Evolutionary conservation across 768 basidiomycete species (phyloP).

Genomic region (Butyriboletus loyo): DNA sequence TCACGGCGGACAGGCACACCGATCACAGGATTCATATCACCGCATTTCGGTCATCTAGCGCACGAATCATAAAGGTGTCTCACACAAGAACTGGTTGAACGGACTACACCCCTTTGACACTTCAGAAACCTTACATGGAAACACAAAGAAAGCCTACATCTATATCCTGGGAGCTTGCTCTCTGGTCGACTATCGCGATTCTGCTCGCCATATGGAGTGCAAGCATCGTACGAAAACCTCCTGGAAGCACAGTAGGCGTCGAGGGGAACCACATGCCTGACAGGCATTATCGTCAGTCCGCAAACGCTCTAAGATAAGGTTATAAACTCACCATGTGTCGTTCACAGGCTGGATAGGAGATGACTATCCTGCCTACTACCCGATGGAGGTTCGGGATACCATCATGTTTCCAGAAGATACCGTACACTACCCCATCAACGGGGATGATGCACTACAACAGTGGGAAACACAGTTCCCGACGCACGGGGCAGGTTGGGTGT

Average conservation of each 20-base stretch:
- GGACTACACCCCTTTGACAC: neutral
- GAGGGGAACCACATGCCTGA: neutral
- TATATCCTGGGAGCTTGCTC: constrained; percentile 16
- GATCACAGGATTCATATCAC: neutral
- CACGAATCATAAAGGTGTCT: constrained; percentile 2
- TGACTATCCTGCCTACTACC: constrained; percentile 27
- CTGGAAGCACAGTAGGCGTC: neutral
- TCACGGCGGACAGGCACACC: neutral
- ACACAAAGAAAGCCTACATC: constrained; percentile 3
- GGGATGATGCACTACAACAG: constrained; percentile 17
- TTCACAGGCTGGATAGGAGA: constrained; percentile 24
- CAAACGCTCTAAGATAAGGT: neutral
- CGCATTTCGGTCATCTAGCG: neutral
- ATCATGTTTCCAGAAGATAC: constrained; percentile 29
- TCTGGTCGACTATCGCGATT: constrained; percentile 19
- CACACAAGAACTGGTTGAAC: neutral
- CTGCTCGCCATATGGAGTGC: constrained; percentile 23
- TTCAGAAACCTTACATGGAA: constrained; percentile 9
- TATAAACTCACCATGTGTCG: neutral
- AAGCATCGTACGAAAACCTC: neutral
- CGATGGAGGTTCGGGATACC: constrained; percentile 19
- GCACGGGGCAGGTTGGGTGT: constrained; percentile 21
- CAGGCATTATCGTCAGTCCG: constrained; percentile 18
- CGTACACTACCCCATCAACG: constrained; percentile 24
- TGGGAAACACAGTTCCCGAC: constrained; percentile 26